Percentiles rank a stretch among this genome's conserved stretches.
Evolutionary conservation across 441 rosid genomes (phyloP).

Genomic region (Aleurites moluccanus): DNA sequence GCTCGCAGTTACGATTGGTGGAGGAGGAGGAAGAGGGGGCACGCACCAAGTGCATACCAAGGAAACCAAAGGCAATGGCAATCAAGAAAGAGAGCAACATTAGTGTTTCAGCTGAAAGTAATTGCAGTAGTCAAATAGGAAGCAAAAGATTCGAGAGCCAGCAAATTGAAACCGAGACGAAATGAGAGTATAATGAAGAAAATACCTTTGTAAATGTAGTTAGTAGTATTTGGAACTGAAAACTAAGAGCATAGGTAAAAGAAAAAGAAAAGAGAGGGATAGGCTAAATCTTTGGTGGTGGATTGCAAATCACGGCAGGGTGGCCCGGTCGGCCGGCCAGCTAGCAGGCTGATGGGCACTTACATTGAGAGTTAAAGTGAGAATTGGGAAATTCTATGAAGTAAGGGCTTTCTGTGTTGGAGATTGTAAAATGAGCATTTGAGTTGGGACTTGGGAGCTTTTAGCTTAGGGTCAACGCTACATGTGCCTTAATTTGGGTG

Average conservation of each 20-base stretch:
- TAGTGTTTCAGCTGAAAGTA: slow-evolving; percentile 7
- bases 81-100: slow-evolving; percentile 35
- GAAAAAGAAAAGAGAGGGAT: slow-evolving; percentile 5
- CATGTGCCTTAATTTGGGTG: slow-evolving; percentile 14
- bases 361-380: slow-evolving; percentile 4
- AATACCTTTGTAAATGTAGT: slow-evolving; percentile 27
- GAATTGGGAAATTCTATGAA: slow-evolving; percentile 12
- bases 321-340: not conserved
- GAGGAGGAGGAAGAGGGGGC: slow-evolving; percentile 48
- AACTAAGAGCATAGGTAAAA: slow-evolving; percentile 11
- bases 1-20: slow-evolving; percentile 47
- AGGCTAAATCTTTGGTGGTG: not conserved
- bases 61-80: slow-evolving; percentile 43
- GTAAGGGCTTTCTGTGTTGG: too few relatives aligned
- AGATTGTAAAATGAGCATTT: slow-evolving; percentile 20
- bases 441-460: slow-evolving; percentile 22
- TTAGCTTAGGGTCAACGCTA: slow-evolving; percentile 21
- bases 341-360: not conserved
- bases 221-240: slow-evolving; percentile 2
- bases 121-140: not conserved
- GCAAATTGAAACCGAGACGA: slow-evolving; percentile 1
- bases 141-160: slow-evolving; percentile 33
- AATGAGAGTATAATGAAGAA: not conserved
- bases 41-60: slow-evolving; percentile 59
- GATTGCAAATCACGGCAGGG: slow-evolving; percentile 33